Percentiles rank a stretch among this genome's conserved stretches.
These are phyloP conservation scores for Penicillium bovifimosum DNA, from an alignment of 495 filamentous ascomycete species.

Conservation along the genomic window DNA sequence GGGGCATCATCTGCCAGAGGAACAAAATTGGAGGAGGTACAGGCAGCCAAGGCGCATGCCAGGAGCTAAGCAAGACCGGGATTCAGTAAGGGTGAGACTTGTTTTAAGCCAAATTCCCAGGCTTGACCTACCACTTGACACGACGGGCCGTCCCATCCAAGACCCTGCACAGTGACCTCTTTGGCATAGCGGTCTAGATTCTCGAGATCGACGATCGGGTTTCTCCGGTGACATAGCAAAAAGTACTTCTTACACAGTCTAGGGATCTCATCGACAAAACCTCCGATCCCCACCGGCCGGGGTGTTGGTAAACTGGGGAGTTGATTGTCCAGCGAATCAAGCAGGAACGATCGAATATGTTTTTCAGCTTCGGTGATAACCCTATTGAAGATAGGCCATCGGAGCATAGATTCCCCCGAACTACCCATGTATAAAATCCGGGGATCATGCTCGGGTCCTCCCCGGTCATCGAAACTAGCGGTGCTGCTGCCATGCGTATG, in stretches of 20 bases:
- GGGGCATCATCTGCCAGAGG: slow-evolving; percentile 11
- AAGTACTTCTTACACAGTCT: slow-evolving; percentile 18
- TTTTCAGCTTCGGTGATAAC: slow-evolving; percentile 22
- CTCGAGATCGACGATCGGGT: slow-evolving; percentile 20
- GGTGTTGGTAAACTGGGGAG: slow-evolving; percentile 1
- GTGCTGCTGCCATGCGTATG: slow-evolving; percentile 5
- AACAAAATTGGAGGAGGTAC: slow-evolving; percentile 12
- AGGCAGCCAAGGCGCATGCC: slow-evolving; percentile 22
- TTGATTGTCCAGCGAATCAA: slow-evolving; percentile 22
- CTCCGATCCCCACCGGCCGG: slow-evolving; percentile 11
- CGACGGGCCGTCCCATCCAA: slow-evolving; percentile 24
- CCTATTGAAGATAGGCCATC: slow-evolving; percentile 22
- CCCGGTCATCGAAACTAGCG: slow-evolving; percentile 12
- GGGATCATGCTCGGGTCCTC: slow-evolving; percentile 18
- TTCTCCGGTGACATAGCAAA: slow-evolving; percentile 14
- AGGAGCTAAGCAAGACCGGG: slow-evolving; percentile 11
- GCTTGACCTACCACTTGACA: slow-evolving; percentile 24
- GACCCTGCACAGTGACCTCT: slow-evolving; percentile 22
- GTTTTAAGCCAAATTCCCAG: neutral
- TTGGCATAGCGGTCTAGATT: slow-evolving; percentile 20
- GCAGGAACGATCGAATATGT: slow-evolving; percentile 22
- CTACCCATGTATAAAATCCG: slow-evolving; percentile 19
- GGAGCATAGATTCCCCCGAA: slow-evolving; percentile 26
- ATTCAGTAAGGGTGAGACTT: slow-evolving; percentile 1
- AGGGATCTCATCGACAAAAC: slow-evolving; percentile 18